Evolutionary conservation across 2,329 filamentous ascomycete genomes (phyloP).

Genomic region (Cadophora malorum): DNA sequence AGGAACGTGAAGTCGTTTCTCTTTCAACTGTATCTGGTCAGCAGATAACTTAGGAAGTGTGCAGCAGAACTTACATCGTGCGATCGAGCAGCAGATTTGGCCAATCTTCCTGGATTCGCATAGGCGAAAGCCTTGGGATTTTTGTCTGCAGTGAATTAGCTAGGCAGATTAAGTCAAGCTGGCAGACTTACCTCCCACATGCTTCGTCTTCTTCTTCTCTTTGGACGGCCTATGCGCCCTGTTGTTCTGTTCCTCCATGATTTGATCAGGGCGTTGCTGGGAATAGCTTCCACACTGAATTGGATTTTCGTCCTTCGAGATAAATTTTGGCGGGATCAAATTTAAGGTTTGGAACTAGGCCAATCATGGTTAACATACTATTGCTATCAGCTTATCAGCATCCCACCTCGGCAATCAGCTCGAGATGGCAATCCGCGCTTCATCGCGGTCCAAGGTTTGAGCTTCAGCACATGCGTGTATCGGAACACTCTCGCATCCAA

Average conservation of each 20-base stretch:
- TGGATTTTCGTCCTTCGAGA: constrained; percentile 20
- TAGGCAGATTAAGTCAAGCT: neutral
- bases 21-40: constrained; percentile 71
- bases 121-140: constrained; percentile 48
- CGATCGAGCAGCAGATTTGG: constrained; percentile 54
- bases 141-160: constrained; percentile 38
- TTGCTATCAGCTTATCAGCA: constrained; percentile 28
- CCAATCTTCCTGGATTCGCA: constrained; percentile 47
- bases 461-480: neutral
- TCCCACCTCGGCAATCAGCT: constrained; percentile 13
- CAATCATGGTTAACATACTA: constrained; percentile 7
- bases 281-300: constrained; percentile 17
- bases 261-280: constrained; percentile 13
- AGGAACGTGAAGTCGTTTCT: constrained; percentile 95
- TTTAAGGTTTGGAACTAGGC: constrained; percentile 23
- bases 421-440: constrained; percentile 13
- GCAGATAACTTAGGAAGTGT: constrained; percentile 5
- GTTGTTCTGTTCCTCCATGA: constrained; percentile 83
- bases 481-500: neutral
- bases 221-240: constrained; percentile 86
- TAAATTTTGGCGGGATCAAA: constrained; percentile 26
- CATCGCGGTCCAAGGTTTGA: constrained; percentile 20
- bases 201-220: constrained; percentile 91
- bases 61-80: constrained; percentile 55
- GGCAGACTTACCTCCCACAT: constrained; percentile 60